phyloP scores from a whole-genome alignment of 176 grass and related monocot genomes.

The Tillandsia leiboldiana region DNA sequence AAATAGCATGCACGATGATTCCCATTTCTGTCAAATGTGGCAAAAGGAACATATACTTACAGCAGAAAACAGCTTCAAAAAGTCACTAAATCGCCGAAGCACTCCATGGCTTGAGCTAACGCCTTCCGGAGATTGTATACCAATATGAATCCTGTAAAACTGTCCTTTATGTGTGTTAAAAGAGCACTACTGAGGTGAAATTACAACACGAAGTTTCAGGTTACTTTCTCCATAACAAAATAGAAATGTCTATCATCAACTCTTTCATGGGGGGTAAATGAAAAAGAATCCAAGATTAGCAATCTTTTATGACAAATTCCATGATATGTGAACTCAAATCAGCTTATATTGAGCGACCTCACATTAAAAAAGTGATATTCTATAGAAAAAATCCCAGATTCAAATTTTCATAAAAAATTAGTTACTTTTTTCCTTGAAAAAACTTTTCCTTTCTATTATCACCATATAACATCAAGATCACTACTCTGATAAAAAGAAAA shows the following conservation, averaged over 20 bases:
- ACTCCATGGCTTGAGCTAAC: conserved; percentile 74
- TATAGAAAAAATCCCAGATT: no score
- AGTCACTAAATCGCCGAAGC: conserved; percentile 88
- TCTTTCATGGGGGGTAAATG: not conserved
- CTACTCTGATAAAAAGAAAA: not conserved
- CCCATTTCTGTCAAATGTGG: not conserved
- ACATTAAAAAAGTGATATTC: no score
- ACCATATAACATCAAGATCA: not conserved
- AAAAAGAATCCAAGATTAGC: not conserved
- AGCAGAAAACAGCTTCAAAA: conserved; percentile 71
- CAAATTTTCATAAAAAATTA: no score
- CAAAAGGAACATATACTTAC: conserved; percentile 39
- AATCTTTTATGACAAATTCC: not conserved
- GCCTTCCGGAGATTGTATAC: conserved; percentile 95
- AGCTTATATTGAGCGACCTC: no score
- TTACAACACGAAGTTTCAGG: conserved; percentile 9
- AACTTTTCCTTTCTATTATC: not conserved
- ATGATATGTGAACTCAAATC: no score
- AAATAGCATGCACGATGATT: not conserved
- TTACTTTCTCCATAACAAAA: conserved; percentile 2
- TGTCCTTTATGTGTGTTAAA: conserved; percentile 84
- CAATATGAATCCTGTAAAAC: conserved; percentile 99
- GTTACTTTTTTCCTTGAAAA: not conserved
- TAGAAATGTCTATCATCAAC: not conserved
- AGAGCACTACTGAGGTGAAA: conserved; percentile 16